Base-by-base conservation (phyloP, 805 yeast genomes). In the Wickerhamiella azyma region DNA sequence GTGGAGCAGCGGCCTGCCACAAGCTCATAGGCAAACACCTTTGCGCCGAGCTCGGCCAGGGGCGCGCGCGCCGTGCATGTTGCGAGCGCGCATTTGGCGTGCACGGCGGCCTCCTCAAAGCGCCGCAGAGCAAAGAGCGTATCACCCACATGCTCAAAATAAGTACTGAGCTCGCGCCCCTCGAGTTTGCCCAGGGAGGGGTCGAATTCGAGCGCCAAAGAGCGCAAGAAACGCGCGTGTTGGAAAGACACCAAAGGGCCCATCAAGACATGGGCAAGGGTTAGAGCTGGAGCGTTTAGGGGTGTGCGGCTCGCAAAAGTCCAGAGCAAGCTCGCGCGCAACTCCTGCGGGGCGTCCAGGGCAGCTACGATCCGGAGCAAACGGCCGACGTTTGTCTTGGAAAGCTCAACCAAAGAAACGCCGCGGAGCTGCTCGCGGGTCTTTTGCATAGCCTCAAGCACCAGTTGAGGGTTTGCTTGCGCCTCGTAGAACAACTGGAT, bases 301-400 rank as follows among this genome's bases (percentile, higher is more conserved):
- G n/a, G n/a, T n/a, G n/a, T 13, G 14, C 14, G 33, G 33, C 56
- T 51, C n/a, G 45, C 49, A 51, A 66, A 65, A 14, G 66, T 59
- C 38, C 51, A 50, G 18, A 50, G 45, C 53, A 67, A 66, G 45
- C 66, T 54, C 11, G 53, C 53, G 33, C 57, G 59, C 33, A 59
- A 60, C 52, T 66, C 70, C 7, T 70, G 71, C 7, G 66, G 67
- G 2, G 70, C 70, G 50, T 67, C 70, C 35, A 66, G 59, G 36
- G 30, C 32, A 26, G 16, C 9, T 11, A 41, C 26, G 5, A 30
- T 26, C n/a, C n/a, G 9, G 9, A 41, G 33, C 29, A 41, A 39
- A 19, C 28, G 24, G 33, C n/a, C 14, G 30, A 41, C 14, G 1
- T 29, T 14, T 19, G 16, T 19, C 16, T 10, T 7, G 10, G 28